Base-by-base conservation (phyloP, 2,329 filamentous ascomycete genomes). In the Triangularia verruculosa region DNA sequence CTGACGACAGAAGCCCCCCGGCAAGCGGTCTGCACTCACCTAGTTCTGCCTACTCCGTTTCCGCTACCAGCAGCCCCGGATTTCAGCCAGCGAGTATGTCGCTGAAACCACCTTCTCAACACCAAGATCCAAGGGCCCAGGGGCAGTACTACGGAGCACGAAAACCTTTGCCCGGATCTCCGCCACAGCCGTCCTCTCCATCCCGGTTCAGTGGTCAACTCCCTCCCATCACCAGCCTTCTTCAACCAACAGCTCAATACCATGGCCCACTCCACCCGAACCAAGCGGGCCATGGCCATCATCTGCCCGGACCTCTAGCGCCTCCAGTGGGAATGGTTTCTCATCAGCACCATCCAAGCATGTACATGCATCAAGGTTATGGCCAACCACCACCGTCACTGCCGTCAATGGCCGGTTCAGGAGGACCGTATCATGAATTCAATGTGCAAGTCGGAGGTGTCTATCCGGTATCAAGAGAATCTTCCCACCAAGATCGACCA, bases 401-500 rank as follows among this genome's bases (percentile, higher is more conserved):
- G 3, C 30, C 13, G 27, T 43, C 56, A 2, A 24, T 58, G 17
- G n/a, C 15, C 39, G 11, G 39, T 47, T 47, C 39, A 47, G 32
- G 56, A 13, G 56, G 56, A 13, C 56, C 56, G 1, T 58, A 43
- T 43, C 56, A 58, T 39, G 56, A 58, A 22, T 58, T 58, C 32
- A 58, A 39, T 22, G 32, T 58, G 27, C n/a, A 17, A 17, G 39
- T 47, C 8, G 39, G 39, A n/a, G 32, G 55, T 6, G 34, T 39
- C 15, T 58, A 58, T n/a, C 56, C 56, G 11, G 32, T 58, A 7
- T 32, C 39, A 9, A 39, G 56, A 17, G 56, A 58, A 13, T 47
- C 56, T 4, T 27, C 56, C 11, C 56, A 58, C 22, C 89, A 90
- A 62, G 94, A 97, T 71, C 86, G 93, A 4, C 94, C 94, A 0